Evolutionary conservation across 345 rosid species (phyloP), one percentile per base, ranked within the genome.

Genomic region (Salix dunnii): DNA sequence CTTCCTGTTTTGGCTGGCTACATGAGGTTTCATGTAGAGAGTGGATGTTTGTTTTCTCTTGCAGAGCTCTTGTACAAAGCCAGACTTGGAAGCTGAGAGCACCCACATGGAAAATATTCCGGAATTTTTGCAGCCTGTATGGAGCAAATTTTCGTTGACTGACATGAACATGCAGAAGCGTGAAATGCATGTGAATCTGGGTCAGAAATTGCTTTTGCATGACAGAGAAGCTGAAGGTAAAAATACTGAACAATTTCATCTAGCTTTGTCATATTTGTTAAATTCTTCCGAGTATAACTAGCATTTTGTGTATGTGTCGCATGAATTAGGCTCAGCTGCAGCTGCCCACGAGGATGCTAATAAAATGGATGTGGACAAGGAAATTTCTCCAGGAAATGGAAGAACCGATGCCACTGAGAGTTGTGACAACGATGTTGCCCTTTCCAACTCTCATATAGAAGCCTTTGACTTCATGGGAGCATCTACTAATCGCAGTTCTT

Each of bases 381-480:
- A 77, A 76, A 67, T 71, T 65, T 82, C 74, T 67, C 67, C 61
- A 27, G 85, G 84, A 74, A 70, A 49, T 74, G 82, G 75, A 30
- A 76, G 82, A 71, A 69, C 46, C 13, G 80, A 80, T 80, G 80
- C 53, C 30, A 60, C 23, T 27, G 85, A 81, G 71, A 83, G 63
- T 33, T 40, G 61, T 77, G 84, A 72, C 23, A 71, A 74, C 33
- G 74, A 72, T 64, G 71, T 63, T 51, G 76, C 70, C 17, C 30
- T 75, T 21, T 78, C 67, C 70, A 79, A 66, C 75, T 84, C 85
- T 28, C 80, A 86, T 20, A 86, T 83, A 87, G 85, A 88, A 81
- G 90, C 88, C 23, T 88, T 90, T 31, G 97, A 93, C 81, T 91
- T 95, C 84, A 93, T 93, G 86, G 93, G 95, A 76, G 82, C 88